These are phyloP conservation scores for Jamesozyma gamospora DNA, from an alignment of 805 yeast species.

Conservation along the genomic window DNA sequence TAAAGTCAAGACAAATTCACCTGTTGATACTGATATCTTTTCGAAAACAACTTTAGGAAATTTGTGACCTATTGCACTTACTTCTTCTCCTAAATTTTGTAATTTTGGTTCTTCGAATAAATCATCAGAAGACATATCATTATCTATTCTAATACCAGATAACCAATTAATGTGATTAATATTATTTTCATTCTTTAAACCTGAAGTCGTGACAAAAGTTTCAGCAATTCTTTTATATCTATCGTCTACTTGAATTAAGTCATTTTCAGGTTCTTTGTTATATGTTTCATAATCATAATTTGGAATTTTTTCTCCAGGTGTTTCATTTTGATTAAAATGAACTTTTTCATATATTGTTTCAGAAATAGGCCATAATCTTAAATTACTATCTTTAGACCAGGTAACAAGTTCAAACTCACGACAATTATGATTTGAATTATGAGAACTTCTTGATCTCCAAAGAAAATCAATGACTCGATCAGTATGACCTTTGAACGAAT, in stretches of 20 bases:
- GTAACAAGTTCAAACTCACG: constrained; percentile 86
- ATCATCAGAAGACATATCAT: constrained; percentile 31
- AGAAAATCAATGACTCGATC: constrained; percentile 81
- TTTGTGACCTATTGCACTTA: constrained; percentile 75
- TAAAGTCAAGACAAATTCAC: constrained; percentile 64
- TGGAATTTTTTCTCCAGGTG: constrained; percentile 31
- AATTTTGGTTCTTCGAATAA: constrained; percentile 32
- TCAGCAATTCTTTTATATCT: constrained; percentile 31
- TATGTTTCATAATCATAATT: constrained; percentile 40
- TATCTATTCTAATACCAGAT: constrained; percentile 70
- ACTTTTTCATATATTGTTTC: constrained; percentile 41
- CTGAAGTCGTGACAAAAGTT: constrained; percentile 33
- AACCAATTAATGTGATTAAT: constrained; percentile 80
- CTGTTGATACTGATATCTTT: constrained; percentile 78
- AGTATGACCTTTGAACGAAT: constrained; percentile 67
- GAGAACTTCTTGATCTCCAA: constrained; percentile 62
- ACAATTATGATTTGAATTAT: constrained; percentile 42
- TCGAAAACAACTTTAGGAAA: constrained; percentile 84
- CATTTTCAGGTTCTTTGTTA: constrained; percentile 39
- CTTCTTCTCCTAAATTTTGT: constrained; percentile 82
- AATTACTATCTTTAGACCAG: constrained; percentile 84
- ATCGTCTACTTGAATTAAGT: constrained; percentile 14
- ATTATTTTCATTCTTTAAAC: constrained; percentile 30
- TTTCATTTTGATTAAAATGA: constrained; percentile 32
- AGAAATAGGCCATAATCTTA: constrained; percentile 68